Evolutionary conservation across 164 flowering plant species (phyloP).

Genomic region (Taxillus chinensis): DNA sequence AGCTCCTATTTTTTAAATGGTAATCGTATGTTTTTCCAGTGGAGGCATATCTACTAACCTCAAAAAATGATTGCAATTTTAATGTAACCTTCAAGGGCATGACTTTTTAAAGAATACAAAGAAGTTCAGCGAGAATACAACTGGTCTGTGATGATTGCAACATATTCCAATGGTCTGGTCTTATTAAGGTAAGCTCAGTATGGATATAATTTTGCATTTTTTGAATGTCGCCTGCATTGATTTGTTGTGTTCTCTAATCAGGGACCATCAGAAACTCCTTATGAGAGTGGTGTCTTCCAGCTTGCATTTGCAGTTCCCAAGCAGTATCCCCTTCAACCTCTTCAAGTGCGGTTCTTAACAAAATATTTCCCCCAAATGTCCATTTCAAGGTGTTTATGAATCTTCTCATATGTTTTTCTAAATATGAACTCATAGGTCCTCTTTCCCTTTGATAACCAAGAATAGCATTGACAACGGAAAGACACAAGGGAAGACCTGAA

Average conservation of each 20-base stretch:
- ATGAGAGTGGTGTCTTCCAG: constrained; percentile 91
- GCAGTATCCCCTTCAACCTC: constrained; percentile 97
- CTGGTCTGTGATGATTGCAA: constrained; percentile 88
- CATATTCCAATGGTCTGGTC: constrained; percentile 94
- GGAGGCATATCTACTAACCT: background rate
- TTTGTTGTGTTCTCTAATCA: constrained; percentile 13
- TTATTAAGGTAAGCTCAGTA: constrained; percentile 60
- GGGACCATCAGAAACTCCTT: constrained; percentile 99
- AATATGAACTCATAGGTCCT: background rate
- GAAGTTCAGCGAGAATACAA: constrained; percentile 93
- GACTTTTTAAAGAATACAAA: constrained; percentile 92
- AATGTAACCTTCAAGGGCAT: constrained; percentile 68
- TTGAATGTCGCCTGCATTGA: background rate
- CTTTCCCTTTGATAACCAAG: background rate
- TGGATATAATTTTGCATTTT: background rate
- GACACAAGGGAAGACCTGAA: background rate
- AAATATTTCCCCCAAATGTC: constrained; percentile 96
- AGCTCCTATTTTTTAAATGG: too few species aligned
- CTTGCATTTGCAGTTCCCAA: constrained; percentile 90
- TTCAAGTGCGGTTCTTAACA: constrained; percentile 94
- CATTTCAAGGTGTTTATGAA: constrained; percentile 72
- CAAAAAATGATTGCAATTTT: background rate
- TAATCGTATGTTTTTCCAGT: too few species aligned
- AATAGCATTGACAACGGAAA: background rate
- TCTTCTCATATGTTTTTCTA: background rate